Evolutionary conservation across 2,329 filamentous ascomycete genomes (phyloP).

Genomic region (Lachnellula subtilissima): DNA sequence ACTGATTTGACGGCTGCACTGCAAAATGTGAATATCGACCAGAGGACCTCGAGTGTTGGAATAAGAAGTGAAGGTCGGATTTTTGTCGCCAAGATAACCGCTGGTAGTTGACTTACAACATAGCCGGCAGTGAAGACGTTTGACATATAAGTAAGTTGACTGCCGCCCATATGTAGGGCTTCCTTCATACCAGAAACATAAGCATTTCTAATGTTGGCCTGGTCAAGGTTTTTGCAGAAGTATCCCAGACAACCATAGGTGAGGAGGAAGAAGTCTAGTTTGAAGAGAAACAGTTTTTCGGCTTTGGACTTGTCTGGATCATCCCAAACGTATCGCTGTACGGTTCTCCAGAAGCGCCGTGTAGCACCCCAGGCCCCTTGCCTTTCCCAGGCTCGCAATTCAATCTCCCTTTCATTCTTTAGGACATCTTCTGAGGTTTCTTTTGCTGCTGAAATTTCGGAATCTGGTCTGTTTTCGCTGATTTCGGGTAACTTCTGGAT

Average conservation of each 20-base stretch:
- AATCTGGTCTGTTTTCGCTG: background rate
- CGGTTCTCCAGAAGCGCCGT: constrained; percentile 9
- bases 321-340: constrained; percentile 30
- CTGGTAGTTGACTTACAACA: constrained; percentile 21
- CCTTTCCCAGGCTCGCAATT: constrained; percentile 15
- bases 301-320: constrained; percentile 29
- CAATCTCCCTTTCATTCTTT: background rate
- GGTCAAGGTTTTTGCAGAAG: constrained; percentile 42
- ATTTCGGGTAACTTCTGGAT: background rate
- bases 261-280: constrained; percentile 46
- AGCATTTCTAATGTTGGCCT: constrained; percentile 33
- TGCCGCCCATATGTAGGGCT: constrained; percentile 44
- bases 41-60: constrained; percentile 20
- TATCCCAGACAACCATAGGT: constrained; percentile 41
- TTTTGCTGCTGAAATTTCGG: background rate
- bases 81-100: constrained; percentile 19
- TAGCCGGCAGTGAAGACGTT: constrained; percentile 47
- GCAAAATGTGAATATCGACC: constrained; percentile 24
- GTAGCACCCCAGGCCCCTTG: constrained; percentile 10
- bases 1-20: constrained; percentile 27
- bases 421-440: background rate
- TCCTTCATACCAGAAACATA: constrained; percentile 44
- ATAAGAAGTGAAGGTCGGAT: constrained; percentile 25
- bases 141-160: constrained; percentile 49
- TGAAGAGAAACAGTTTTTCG: constrained; percentile 43